phyloP scores from a whole-genome alignment of 805 yeast genomes.

The Metschnikowia gelsemii region DNA sequence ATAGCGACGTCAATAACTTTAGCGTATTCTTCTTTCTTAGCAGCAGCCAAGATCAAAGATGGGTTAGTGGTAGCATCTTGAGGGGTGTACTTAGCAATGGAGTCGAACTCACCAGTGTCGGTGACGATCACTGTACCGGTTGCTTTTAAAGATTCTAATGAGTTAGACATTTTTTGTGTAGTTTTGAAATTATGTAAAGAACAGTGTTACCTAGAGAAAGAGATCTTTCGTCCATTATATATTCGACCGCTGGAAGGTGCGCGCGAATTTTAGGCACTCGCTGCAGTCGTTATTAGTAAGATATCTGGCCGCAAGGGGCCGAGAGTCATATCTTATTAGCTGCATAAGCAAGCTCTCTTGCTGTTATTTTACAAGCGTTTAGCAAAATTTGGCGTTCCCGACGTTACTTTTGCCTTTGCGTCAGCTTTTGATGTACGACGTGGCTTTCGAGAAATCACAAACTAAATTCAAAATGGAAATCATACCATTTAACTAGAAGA shows the following conservation, averaged over 20 bases:
- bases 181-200: not conserved
- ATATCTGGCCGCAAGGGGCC: constrained; percentile 7
- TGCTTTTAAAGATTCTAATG: constrained; percentile 90
- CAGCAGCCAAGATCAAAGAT: constrained; percentile 92
- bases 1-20: constrained; percentile 88
- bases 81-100: constrained; percentile 96
- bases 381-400: too few relatives aligned
- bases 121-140: constrained; percentile 96
- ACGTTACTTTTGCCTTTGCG: too few relatives aligned
- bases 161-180: constrained; percentile 43
- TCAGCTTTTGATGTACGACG: too few relatives aligned
- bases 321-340: constrained; percentile 3
- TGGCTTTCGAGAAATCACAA: too few relatives aligned
- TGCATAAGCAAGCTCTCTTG: constrained; percentile 1
- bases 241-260: constrained; percentile 2
- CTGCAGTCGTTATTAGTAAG: constrained; percentile 16
- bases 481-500: too few relatives aligned
- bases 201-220: constrained; percentile 1
- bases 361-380: too few relatives aligned
- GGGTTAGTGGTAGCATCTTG: constrained; percentile 99
- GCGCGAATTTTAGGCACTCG: constrained; percentile 15
- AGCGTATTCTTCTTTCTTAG: constrained; percentile 87
- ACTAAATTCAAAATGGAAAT: too few relatives aligned
- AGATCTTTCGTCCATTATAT: constrained; percentile 10
- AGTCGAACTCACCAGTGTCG: constrained; percentile 98